Evolutionary conservation across 1,139 yeast genomes (phyloP), one percentile per base, ranked within the genome.

Genomic region (Candida sojae): DNA sequence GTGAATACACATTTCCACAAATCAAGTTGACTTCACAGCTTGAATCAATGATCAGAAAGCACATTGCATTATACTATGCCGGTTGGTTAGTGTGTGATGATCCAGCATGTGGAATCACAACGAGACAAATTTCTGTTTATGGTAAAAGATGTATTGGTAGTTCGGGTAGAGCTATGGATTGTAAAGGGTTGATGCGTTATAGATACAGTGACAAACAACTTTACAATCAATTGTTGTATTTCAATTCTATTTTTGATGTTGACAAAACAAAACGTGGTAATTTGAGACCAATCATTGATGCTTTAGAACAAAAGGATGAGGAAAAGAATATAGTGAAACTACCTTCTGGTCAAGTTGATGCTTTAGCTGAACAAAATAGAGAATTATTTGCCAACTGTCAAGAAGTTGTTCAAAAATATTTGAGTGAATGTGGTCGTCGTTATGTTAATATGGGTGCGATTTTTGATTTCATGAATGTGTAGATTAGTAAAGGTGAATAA

Each of bases 11-110:
- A 0, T 71, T 92, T 48, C 66, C 83, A 0, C 64, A 80, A 13
- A 62, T 89, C 17, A 75, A 79, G 42, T 59, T 91, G 36, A 81
- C 87, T 10, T 70, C 87, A 5, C 97, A 91, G 65, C 67, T 93
- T 41, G 98, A 92, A 63, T 64, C 71, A 13, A 73, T 83, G 44
- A 80, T 93, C 30, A 77, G 98, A 49, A 68, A 73, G 6, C 89
- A 85, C 55, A 83, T 93, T 44, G 75, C 92, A 0, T 65, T 77
- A 37, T 95, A 92, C 66, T 95, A 95, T 62, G 84, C 88, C 13
- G 95, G 93, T 5, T 85, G 96, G 92, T 71, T 91, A 38, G 71
- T 69, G 0, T 95, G 99, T 68, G 95, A 88, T 62, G 97, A 92
- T 57, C 66, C 83, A 2, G 81, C 95, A 0, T 95, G 99, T 72